phyloP scores from a whole-genome alignment of 305 asterid genomes.

The Plantago lanceolata region DNA sequence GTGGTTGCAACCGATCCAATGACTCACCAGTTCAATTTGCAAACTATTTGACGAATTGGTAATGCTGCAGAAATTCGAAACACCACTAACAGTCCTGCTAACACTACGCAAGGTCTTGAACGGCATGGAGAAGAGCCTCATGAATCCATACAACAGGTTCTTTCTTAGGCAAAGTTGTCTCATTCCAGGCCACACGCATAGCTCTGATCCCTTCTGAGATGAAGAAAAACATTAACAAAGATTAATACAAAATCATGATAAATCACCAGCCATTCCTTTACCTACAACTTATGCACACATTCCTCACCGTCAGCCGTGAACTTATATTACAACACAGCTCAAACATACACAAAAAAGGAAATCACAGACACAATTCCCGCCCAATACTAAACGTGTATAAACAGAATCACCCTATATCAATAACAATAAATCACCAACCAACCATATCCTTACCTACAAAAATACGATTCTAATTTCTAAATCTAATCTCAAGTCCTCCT shows the following conservation, averaged over 20 bases:
- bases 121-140: constrained; percentile 73
- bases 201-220: constrained; percentile 58
- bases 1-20: constrained; percentile 9
- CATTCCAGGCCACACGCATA: constrained; percentile 88
- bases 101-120: constrained; percentile 76
- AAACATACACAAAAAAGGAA: too few species aligned
- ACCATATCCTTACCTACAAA: background rate
- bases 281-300: background rate
- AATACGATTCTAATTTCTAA: too few species aligned
- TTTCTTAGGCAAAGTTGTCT: constrained; percentile 76
- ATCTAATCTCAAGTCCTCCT: background rate
- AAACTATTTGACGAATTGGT: constrained; percentile 58
- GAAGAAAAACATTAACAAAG: constrained; percentile 20
- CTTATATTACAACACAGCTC: background rate
- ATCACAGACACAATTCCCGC: background rate
- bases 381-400: background rate
- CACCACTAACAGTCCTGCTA: constrained; percentile 60
- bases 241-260: background rate
- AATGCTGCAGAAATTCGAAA: constrained; percentile 74
- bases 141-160: constrained; percentile 66
- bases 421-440: too few species aligned
- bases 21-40: constrained; percentile 84
- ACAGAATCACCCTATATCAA: background rate
- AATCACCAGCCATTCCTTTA: too few species aligned
- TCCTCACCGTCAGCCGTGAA: background rate